Evolutionary conservation across 768 basidiomycete genomes (phyloP).

Genomic region (Boletus pseudo-olivaceus): DNA sequence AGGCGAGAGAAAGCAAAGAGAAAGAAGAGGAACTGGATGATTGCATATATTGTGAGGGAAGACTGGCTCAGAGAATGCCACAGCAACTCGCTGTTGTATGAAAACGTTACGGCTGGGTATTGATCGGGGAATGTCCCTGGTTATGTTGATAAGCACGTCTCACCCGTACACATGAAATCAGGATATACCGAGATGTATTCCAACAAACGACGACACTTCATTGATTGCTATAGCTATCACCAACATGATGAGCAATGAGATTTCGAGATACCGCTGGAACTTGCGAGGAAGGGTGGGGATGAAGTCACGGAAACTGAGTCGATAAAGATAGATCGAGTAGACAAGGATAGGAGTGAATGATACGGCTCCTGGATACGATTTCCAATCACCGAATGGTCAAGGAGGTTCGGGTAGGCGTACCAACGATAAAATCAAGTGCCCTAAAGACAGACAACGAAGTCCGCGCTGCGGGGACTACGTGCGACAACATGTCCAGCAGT

Average conservation of each 20-base stretch:
- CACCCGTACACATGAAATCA: neutral
- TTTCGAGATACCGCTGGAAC: slow-evolving; percentile 42
- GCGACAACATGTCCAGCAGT: slow-evolving; percentile 58
- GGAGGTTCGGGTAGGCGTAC: slow-evolving; percentile 38
- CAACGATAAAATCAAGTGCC: slow-evolving; percentile 55
- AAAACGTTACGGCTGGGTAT: slow-evolving; percentile 42
- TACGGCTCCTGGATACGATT: slow-evolving; percentile 36
- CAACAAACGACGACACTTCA: slow-evolving; percentile 63
- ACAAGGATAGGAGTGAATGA: slow-evolving; percentile 66
- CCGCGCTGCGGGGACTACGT: slow-evolving; percentile 50
- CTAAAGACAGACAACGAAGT: slow-evolving; percentile 45
- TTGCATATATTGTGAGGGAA: slow-evolving; percentile 56
- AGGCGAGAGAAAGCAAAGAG: slow-evolving; percentile 59
- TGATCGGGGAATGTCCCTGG: slow-evolving; percentile 8
- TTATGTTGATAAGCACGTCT: neutral
- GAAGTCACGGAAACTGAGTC: slow-evolving; percentile 51
- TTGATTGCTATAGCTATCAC: slow-evolving; percentile 53
- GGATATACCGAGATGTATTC: slow-evolving; percentile 53
- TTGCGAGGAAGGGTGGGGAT: slow-evolving; percentile 50
- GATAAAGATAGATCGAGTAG: slow-evolving; percentile 60
- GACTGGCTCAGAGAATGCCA: slow-evolving; percentile 59
- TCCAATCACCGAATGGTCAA: neutral
- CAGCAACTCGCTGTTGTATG: slow-evolving; percentile 31
- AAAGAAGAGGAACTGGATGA: slow-evolving; percentile 58
- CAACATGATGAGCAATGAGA: slow-evolving; percentile 49